Percentiles rank a stretch among this genome's conserved stretches.
Conservation (phyloP, 768 basidiomycete genomes). For the Mycena rosella region DNA sequence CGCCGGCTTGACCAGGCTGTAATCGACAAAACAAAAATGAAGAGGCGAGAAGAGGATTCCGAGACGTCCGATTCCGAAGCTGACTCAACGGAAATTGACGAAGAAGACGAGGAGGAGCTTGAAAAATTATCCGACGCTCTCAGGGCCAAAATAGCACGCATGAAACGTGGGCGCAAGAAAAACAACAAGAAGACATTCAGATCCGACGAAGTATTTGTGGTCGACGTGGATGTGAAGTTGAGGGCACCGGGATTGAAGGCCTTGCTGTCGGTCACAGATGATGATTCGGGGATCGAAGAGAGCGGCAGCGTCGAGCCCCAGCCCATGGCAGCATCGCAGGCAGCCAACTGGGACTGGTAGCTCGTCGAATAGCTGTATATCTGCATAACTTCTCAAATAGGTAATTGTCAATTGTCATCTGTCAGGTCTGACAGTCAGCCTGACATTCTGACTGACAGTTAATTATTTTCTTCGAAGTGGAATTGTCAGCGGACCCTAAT, state of each 20-base stretch:
- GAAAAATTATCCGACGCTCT: conserved; percentile 8
- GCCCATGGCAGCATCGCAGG: not conserved
- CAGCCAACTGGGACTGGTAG: conserved; percentile 2
- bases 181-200: conserved; percentile 10
- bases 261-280: conserved; percentile 8
- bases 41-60: conserved; percentile 5
- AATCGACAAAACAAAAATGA: conserved; percentile 8
- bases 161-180: conserved; percentile 6
- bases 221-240: conserved; percentile 15
- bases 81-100: conserved; percentile 2
- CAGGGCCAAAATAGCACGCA: conserved; percentile 5
- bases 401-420: conserved; percentile 17
- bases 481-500: conserved; percentile 27
- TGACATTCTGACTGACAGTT: conserved; percentile 26
- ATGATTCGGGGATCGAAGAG: not conserved
- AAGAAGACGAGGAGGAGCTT: conserved; percentile 3
- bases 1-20: not conserved
- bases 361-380: not conserved
- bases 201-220: conserved; percentile 9
- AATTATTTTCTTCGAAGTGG: conserved; percentile 24
- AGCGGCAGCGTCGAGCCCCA: not conserved
- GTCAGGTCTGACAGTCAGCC: conserved; percentile 11
- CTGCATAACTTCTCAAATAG: conserved; percentile 5
- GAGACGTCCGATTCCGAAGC: not conserved
- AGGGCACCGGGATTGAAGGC: conserved; percentile 1